Evolutionary conservation across 768 basidiomycete genomes (phyloP).

Genomic region (Trichaptum fuscoviolaceum): DNA sequence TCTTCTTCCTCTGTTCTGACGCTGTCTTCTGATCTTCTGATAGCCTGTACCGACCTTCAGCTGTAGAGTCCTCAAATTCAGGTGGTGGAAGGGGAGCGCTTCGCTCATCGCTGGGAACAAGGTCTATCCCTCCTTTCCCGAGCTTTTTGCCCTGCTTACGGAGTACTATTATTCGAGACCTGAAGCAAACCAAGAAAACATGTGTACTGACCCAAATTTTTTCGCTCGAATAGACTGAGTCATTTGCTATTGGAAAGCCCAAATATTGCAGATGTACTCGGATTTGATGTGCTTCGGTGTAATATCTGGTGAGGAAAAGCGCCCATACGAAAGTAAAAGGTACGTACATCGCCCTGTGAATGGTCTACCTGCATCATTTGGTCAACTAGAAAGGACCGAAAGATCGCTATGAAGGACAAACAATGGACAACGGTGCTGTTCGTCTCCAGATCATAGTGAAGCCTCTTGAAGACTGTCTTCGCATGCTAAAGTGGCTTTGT

Average conservation of each 20-base stretch:
- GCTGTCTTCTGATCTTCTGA: not conserved
- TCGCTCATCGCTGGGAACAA: conserved; percentile 61
- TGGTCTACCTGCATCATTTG: conserved; percentile 57
- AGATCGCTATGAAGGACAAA: conserved; percentile 24
- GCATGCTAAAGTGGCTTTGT: conserved; percentile 49
- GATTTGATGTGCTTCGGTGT: conserved; percentile 81
- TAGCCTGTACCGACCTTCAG: conserved; percentile 8
- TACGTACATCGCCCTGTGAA: conserved; percentile 87
- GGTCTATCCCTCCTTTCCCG: conserved; percentile 79
- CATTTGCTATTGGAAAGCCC: conserved; percentile 91
- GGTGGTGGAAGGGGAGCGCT: conserved; percentile 52
- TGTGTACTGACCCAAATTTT: conserved; percentile 62
- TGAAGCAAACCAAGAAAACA: conserved; percentile 2
- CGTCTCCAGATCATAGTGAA: conserved; percentile 75
- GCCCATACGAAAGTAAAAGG: conserved; percentile 4
- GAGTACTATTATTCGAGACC: conserved; percentile 9
- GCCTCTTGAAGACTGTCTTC: conserved; percentile 79
- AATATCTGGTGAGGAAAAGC: conserved; percentile 6
- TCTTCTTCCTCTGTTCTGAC: not conserved
- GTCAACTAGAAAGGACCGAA: not conserved
- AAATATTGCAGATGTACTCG: conserved; percentile 95
- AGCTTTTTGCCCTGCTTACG: conserved; percentile 54
- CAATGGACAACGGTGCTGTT: conserved; percentile 87
- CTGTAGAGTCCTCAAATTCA: conserved; percentile 26
- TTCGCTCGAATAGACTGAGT: conserved; percentile 83